phyloP scores from a whole-genome alignment of 768 basidiomycete species.

The Lentinula boryana region DNA sequence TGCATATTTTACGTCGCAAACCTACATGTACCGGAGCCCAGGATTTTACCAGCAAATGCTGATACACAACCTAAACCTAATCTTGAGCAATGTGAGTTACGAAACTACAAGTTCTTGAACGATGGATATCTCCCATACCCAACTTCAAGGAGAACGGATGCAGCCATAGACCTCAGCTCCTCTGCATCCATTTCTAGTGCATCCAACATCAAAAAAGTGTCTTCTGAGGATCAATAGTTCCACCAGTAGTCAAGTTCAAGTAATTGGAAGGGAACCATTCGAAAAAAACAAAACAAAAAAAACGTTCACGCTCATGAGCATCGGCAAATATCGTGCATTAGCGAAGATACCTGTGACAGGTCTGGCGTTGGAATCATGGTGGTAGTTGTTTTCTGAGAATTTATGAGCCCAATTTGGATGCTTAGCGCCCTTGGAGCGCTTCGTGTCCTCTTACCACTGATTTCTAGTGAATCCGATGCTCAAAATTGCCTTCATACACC shows the following conservation, averaged over 20 bases:
- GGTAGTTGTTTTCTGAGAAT: background rate
- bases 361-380: slow-evolving; percentile 88
- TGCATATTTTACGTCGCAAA: slow-evolving; percentile 7
- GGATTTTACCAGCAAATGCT: slow-evolving; percentile 66
- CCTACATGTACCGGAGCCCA: slow-evolving; percentile 60
- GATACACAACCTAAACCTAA: slow-evolving; percentile 95
- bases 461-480: slow-evolving; percentile 14
- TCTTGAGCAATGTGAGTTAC: slow-evolving; percentile 29
- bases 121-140: slow-evolving; percentile 48
- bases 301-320: background rate
- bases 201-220: slow-evolving; percentile 92
- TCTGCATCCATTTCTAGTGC: slow-evolving; percentile 81
- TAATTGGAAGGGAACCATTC: too few relatives aligned
- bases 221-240: slow-evolving; percentile 49
- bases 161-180: slow-evolving; percentile 41
- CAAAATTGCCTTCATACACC: slow-evolving; percentile 83
- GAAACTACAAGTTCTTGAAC: background rate
- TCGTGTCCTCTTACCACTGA: background rate
- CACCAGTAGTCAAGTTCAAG: too few relatives aligned
- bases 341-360: slow-evolving; percentile 60
- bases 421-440: background rate
- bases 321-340: too few relatives aligned
- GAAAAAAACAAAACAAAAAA: too few relatives aligned
- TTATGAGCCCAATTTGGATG: background rate
- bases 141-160: slow-evolving; percentile 80